These are phyloP conservation scores for Eustoma russellianum DNA, from an alignment of 257 asterid genomes.

Conservation along the genomic window DNA sequence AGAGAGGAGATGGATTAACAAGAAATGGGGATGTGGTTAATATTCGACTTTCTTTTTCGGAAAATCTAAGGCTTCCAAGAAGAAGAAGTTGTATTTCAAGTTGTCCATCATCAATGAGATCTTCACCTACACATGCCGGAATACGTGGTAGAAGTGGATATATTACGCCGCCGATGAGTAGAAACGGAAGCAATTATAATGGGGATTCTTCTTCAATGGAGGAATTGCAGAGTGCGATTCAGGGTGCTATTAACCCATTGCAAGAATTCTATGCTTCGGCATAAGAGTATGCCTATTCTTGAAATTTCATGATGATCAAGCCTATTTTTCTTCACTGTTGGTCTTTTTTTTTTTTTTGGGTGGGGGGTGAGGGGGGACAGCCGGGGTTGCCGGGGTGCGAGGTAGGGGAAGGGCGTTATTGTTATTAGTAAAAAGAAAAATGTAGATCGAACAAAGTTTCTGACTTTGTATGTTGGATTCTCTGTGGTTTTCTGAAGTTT, in stretches of 20 bases:
- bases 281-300: slow-evolving; percentile 25
- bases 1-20: slow-evolving; percentile 11
- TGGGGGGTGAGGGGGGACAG: no score
- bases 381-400: no score
- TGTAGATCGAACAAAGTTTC: no score
- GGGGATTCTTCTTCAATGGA: slow-evolving; percentile 67
- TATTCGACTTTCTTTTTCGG: slow-evolving; percentile 49
- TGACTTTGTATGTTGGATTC: no score
- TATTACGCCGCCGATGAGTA: slow-evolving; percentile 20
- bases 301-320: no score
- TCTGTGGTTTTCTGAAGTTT: no score
- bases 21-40: neutral
- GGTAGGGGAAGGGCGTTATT: no score
- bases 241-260: slow-evolving; percentile 79
- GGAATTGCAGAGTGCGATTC: slow-evolving; percentile 78
- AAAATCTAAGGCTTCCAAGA: slow-evolving; percentile 52
- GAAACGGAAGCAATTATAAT: slow-evolving; percentile 9
- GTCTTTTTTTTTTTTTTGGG: no score
- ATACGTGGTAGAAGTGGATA: slow-evolving; percentile 22
- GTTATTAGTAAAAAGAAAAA: no score
- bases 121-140: slow-evolving; percentile 68
- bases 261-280: slow-evolving; percentile 62
- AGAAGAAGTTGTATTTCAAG: slow-evolving; percentile 48
- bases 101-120: slow-evolving; percentile 81
- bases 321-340: no score